Conservation (phyloP, 148 eudicot species). For the Camellia lanceoleosa region DNA sequence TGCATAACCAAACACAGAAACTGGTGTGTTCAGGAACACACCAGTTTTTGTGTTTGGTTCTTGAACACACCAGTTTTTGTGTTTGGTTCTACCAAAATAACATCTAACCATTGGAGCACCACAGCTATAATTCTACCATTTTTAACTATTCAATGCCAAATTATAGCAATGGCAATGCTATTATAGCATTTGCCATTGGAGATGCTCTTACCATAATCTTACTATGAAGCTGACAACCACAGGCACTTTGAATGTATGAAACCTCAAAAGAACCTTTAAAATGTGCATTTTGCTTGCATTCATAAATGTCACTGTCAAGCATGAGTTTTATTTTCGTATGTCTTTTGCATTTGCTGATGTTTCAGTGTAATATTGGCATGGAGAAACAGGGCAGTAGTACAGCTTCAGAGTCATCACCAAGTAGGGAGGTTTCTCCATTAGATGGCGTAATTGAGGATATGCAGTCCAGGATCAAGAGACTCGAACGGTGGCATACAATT, state of each 20-base stretch:
- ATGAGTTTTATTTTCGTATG: neutral
- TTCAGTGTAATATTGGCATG: constrained; percentile 16
- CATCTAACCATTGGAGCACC: no score
- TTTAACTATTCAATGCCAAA: no score
- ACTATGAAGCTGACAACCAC: neutral
- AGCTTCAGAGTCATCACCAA: constrained; percentile 80
- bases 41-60: no score
- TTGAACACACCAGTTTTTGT: no score
- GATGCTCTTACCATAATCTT: no score
- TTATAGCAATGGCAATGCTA: no score
- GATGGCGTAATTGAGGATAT: constrained; percentile 84
- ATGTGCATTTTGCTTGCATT: neutral
- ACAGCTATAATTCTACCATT: no score
- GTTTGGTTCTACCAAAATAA: no score
- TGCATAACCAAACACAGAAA: no score
- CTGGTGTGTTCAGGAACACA: no score
- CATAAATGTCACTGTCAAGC: neutral
- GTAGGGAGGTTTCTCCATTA: constrained; percentile 63
- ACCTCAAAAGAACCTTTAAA: constrained; percentile 3
- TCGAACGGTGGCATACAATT: constrained; percentile 90
- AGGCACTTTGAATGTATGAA: neutral
- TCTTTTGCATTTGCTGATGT: neutral
- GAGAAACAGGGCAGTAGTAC: constrained; percentile 69
- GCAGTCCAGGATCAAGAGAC: constrained; percentile 85
- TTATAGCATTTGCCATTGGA: no score